These are phyloP conservation scores for Chaetomium tenue DNA, from an alignment of 495 filamentous ascomycete species.

Conservation along the genomic window DNA sequence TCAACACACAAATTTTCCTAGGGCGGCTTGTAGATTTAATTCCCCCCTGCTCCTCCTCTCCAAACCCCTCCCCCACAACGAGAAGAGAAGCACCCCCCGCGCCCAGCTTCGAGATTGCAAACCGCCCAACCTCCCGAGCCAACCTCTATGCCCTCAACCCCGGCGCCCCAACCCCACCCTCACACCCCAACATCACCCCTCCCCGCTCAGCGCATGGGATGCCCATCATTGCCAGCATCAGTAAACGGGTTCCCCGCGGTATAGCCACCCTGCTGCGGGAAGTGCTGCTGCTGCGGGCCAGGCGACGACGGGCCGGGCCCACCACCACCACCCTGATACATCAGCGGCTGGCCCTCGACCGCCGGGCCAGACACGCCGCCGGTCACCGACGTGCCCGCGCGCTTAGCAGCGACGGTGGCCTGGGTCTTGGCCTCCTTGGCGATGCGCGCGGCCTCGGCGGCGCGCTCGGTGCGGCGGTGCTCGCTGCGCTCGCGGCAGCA, in stretches of 20 bases:
- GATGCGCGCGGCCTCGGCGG: constrained; percentile 39
- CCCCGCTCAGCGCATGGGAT: constrained; percentile 20
- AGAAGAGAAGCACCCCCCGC: not conserved
- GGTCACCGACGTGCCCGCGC: constrained; percentile 56
- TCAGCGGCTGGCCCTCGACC: constrained; percentile 41
- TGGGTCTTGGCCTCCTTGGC: constrained; percentile 36
- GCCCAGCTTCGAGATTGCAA: not conserved
- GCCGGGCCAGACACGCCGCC: constrained; percentile 71
- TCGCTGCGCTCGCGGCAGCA: constrained; percentile 41
- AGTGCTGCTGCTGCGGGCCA: constrained; percentile 8
- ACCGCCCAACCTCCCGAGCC: not conserved
- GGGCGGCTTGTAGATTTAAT: not conserved
- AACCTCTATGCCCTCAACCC: not conserved
- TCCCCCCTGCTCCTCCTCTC: not conserved
- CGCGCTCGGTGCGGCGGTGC: constrained; percentile 34
- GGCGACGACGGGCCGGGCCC: not conserved
- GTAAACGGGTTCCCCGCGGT: constrained; percentile 28
- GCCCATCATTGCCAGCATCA: constrained; percentile 20
- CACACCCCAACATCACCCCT: not conserved
- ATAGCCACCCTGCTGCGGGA: constrained; percentile 19
- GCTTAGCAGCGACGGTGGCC: constrained; percentile 32
- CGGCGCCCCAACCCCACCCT: not conserved
- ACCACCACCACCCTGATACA: constrained; percentile 23
- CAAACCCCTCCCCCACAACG: not conserved
- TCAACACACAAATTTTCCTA: not conserved